These are phyloP conservation scores for Tuber umbilicatum DNA, from an alignment of 495 filamentous ascomycete genomes.

Conservation along the genomic window DNA sequence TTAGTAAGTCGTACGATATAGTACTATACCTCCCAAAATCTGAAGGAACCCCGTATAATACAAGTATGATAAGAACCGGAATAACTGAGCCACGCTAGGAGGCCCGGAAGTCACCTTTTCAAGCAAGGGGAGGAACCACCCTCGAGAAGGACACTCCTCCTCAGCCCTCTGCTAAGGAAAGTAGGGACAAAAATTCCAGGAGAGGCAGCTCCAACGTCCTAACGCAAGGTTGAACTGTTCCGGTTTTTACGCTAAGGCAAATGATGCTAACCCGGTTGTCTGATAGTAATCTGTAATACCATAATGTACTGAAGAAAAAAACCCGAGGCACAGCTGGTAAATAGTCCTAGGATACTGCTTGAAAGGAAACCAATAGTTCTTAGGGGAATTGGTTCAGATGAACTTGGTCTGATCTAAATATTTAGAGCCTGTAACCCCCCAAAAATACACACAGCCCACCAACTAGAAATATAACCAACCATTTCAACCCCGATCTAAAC, in stretches of 20 bases:
- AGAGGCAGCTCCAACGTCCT: no score
- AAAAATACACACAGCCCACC: background rate
- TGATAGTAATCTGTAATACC: background rate
- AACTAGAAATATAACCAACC: background rate
- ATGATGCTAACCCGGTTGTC: background rate
- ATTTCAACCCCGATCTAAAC: background rate
- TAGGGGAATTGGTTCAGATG: background rate
- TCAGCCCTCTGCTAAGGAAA: no score
- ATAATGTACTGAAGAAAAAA: no score
- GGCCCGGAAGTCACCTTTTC: no score
- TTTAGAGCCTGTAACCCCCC: background rate
- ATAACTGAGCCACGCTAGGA: no score
- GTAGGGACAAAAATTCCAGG: no score
- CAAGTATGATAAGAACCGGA: no score
- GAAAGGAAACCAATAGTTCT: background rate
- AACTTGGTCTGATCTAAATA: background rate
- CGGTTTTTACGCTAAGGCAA: background rate
- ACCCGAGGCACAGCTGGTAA: background rate
- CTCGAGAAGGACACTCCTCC: no score
- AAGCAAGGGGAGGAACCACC: no score
- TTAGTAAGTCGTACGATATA: background rate
- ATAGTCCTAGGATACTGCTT: background rate
- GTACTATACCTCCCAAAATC: background rate
- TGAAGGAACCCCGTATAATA: no score
- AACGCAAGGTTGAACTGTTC: no score